These are phyloP conservation scores for Mycena sp. DNA, from an alignment of 1,284 basidiomycete genomes.

Conservation along the genomic window DNA sequence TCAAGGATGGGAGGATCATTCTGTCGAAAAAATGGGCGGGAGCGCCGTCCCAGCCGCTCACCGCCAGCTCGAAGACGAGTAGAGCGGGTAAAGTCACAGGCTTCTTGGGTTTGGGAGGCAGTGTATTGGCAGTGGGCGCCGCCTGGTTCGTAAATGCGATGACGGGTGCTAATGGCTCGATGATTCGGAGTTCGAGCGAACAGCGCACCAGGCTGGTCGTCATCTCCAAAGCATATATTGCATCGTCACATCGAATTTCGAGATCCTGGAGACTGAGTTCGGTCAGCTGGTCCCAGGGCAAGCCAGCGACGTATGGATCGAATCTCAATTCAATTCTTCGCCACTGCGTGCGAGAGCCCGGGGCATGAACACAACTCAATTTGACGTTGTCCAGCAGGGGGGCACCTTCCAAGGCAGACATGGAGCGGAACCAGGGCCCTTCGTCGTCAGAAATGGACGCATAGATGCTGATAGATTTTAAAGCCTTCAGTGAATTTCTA, in stretches of 20 bases:
- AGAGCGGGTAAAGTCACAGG: conserved; percentile 10
- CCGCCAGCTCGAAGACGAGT: conserved; percentile 6
- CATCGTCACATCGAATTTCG: not conserved
- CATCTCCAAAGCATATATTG: not conserved
- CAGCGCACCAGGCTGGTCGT: not conserved
- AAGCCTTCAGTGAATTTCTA: conserved; percentile 8
- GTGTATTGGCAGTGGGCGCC: no score
- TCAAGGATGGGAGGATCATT: conserved; percentile 18
- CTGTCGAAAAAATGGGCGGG: conserved; percentile 14
- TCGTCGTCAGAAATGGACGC: not conserved
- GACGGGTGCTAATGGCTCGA: no score
- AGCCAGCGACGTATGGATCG: not conserved
- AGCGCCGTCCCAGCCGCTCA: no score
- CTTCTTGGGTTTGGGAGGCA: not conserved
- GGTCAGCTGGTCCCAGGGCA: not conserved
- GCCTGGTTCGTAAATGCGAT: no score
- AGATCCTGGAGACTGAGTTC: not conserved
- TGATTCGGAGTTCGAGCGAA: no score
- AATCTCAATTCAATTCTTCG: no score
- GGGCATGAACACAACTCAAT: not conserved
- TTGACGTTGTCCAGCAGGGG: conserved; percentile 15
- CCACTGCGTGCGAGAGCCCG: no score
- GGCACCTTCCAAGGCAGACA: conserved; percentile 23
- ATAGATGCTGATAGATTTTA: conserved; percentile 15
- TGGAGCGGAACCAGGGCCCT: conserved; percentile 20